A percentile compares a stretch with the other conserved stretches of the same genome.
Conservation (phyloP, 2,329 filamentous ascomycete genomes). For the Cytospora leucostoma region DNA sequence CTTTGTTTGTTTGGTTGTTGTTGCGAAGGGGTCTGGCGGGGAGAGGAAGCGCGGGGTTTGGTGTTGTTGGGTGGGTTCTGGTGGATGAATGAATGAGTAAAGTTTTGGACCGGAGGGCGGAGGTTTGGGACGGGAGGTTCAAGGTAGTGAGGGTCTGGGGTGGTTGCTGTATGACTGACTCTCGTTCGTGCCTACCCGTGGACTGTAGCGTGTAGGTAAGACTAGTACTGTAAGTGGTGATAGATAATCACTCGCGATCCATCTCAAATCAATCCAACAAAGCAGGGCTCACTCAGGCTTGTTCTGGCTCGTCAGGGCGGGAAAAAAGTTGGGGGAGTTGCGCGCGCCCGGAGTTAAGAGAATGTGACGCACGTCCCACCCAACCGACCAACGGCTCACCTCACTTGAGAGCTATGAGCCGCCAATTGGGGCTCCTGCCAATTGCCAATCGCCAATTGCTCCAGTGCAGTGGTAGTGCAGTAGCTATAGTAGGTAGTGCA, state of each 20-base stretch:
- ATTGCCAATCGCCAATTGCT: no score
- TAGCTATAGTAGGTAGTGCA: no score
- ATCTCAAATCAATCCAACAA: slow-evolving; percentile 24
- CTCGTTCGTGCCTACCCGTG: slow-evolving; percentile 2
- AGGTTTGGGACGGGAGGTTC: not conserved
- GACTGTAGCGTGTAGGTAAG: no score
- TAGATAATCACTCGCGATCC: not conserved
- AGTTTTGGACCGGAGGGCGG: no score
- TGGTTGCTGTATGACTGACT: slow-evolving; percentile 9
- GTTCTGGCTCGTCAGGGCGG: slow-evolving; percentile 1
- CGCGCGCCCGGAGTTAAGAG: slow-evolving; percentile 23
- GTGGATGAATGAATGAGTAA: no score
- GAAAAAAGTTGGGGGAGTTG: slow-evolving; percentile 18
- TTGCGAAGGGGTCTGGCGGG: not conserved
- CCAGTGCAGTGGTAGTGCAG: no score
- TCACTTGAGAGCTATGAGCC: no score
- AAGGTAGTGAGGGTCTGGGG: no score
- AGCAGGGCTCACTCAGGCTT: slow-evolving; percentile 6
- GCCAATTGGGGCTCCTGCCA: no score
- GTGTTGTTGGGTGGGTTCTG: no score
- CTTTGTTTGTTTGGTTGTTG: not conserved
- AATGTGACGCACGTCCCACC: slow-evolving; percentile 12
- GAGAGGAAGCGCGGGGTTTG: not conserved
- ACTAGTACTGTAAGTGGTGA: slow-evolving; percentile 1
- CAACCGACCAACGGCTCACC: not conserved